These are phyloP conservation scores for Endocalyx cinctus DNA, from an alignment of 2,329 filamentous ascomycete genomes.

Conservation along the genomic window DNA sequence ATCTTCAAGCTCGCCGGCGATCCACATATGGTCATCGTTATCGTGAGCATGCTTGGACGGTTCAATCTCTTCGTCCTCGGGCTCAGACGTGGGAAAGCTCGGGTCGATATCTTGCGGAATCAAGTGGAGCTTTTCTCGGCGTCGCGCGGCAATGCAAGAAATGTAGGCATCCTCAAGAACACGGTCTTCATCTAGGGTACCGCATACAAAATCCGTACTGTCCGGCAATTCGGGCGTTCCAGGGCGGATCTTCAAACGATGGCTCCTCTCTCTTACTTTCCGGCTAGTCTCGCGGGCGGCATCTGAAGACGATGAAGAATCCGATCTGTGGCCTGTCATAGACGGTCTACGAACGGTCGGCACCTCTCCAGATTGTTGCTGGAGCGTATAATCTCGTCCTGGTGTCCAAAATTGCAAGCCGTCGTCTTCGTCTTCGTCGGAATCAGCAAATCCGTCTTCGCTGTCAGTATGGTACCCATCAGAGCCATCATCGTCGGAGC, in stretches of 20 bases:
- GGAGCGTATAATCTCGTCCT: conserved; percentile 34
- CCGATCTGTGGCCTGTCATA: conserved; percentile 46
- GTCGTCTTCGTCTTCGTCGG: conserved; percentile 61
- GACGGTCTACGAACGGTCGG: conserved; percentile 36
- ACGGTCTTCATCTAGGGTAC: conserved; percentile 91
- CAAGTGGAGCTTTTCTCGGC: conserved; percentile 72
- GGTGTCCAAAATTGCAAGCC: conserved; percentile 54
- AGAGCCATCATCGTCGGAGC: conserved; percentile 48
- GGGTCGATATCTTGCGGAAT: conserved; percentile 98
- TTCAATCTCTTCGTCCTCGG: conserved; percentile 77
- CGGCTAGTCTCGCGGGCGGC: conserved; percentile 27
- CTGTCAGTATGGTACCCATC: conserved; percentile 73
- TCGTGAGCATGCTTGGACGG: conserved; percentile 56
- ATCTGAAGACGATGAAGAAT: conserved; percentile 55
- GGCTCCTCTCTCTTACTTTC: conserved; percentile 27
- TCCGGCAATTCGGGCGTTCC: conserved; percentile 83
- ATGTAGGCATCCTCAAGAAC: conserved; percentile 93
- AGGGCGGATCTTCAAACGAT: conserved; percentile 54
- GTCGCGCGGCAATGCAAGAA: conserved; percentile 74
- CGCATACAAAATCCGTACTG: conserved; percentile 98
- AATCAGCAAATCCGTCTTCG: conserved; percentile 64
- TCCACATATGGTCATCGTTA: conserved; percentile 65
- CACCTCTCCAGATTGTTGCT: conserved; percentile 32
- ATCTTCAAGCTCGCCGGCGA: conserved; percentile 68
- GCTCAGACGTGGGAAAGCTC: conserved; percentile 92